Percentiles rank a stretch among this genome's conserved stretches.
These are phyloP conservation scores for Aspergillus japonicus DNA, from an alignment of 2,329 filamentous ascomycete species.

Conservation along the genomic window DNA sequence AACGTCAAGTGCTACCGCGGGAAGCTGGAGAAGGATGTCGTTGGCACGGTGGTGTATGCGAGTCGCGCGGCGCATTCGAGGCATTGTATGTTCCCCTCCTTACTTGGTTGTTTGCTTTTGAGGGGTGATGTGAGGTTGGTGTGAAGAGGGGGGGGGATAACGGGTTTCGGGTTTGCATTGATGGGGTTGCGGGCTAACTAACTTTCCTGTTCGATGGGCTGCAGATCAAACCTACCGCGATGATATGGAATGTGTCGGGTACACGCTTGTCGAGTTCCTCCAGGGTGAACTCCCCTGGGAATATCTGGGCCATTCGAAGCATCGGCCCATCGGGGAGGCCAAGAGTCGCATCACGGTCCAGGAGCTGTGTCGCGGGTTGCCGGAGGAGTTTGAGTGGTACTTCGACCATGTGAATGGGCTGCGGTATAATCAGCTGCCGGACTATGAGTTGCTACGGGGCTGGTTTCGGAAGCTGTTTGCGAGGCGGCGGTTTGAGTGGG, in stretches of 20 bases:
- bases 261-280: not conserved
- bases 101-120: not conserved
- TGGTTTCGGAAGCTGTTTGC: not conserved
- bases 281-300: not conserved
- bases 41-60: not conserved
- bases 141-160: not conserved
- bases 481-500: not conserved
- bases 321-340: not conserved
- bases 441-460: not conserved
- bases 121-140: no score
- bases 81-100: not conserved
- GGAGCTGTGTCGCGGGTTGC: not conserved
- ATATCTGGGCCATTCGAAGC: not conserved
- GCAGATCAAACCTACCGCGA: not conserved
- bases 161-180: not conserved
- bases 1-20: not conserved
- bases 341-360: not conserved
- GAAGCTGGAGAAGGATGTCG: not conserved
- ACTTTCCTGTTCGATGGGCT: no score
- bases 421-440: conserved; percentile 1
- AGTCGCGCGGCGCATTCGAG: not conserved
- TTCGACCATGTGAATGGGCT: not conserved
- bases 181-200: not conserved
- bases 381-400: not conserved
- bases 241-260: not conserved